Conservation (phyloP, 1,284 basidiomycete genomes). For the Thecaphora frezii region DNA sequence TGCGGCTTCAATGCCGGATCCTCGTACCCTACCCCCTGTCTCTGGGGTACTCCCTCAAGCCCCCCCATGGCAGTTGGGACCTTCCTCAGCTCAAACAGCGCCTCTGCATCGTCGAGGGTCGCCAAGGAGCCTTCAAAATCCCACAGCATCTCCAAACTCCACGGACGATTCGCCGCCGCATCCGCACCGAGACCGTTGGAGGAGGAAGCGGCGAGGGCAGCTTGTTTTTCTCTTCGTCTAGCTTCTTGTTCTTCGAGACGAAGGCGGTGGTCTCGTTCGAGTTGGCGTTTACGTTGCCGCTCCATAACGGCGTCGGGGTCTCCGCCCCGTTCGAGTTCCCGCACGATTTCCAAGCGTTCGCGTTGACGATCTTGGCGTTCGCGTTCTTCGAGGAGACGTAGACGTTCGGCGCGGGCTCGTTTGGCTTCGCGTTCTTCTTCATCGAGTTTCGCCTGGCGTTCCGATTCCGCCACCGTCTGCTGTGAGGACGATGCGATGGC, state of each 20-base stretch:
- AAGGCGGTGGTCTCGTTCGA: constrained; percentile 32
- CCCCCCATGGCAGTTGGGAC: constrained; percentile 37
- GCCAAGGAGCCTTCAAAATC: constrained; percentile 53
- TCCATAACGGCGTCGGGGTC: constrained; percentile 41
- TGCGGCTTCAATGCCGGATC: constrained; percentile 47
- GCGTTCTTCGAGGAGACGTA: constrained; percentile 42
- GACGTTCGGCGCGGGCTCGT: constrained; percentile 36
- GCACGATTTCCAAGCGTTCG: constrained; percentile 49
- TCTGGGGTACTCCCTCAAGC: constrained; percentile 19
- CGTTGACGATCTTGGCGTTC: constrained; percentile 38
- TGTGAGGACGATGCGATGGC: constrained; percentile 38
- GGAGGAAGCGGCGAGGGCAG: constrained; percentile 6
- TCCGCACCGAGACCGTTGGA: constrained; percentile 6
- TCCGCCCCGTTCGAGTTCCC: constrained; percentile 42
- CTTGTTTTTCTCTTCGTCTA: constrained; percentile 20
- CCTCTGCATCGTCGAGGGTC: constrained; percentile 38
- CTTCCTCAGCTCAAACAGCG: constrained; percentile 31
- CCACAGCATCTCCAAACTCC: constrained; percentile 40
- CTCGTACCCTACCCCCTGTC: constrained; percentile 39
- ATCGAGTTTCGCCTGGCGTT: constrained; percentile 38
- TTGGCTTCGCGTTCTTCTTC: constrained; percentile 36
- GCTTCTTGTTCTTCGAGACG: constrained; percentile 18
- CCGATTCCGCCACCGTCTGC: constrained; percentile 43
- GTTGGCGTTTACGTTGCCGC: constrained; percentile 33
- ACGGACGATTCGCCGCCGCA: constrained; percentile 17